These are phyloP conservation scores for Phytophthora brassicae DNA, from an alignment of 352 stramenopile species.

Conservation along the genomic window DNA sequence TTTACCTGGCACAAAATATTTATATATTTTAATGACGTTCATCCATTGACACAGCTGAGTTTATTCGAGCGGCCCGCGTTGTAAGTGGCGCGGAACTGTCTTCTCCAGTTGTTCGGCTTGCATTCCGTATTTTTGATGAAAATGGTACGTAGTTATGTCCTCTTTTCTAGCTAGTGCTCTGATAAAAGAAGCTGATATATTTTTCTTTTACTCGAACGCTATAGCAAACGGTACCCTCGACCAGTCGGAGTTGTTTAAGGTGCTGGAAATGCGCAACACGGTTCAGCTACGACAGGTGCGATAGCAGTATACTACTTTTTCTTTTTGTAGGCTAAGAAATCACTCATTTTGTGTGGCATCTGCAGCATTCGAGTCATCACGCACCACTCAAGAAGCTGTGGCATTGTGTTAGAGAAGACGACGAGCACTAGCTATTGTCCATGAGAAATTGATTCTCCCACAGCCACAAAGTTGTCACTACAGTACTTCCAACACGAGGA, in stretches of 20 bases:
- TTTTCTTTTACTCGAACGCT: too few species aligned
- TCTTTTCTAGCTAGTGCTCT: too few species aligned
- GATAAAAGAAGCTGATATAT: background rate
- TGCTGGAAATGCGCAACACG: constrained; percentile 62
- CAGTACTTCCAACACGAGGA: too few species aligned
- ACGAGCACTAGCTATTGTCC: constrained; percentile 18
- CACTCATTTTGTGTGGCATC: background rate
- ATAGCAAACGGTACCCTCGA: constrained; percentile 69
- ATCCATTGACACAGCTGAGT: too few species aligned
- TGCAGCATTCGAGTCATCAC: background rate
- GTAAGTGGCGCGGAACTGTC: constrained; percentile 71
- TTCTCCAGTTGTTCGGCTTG: constrained; percentile 68
- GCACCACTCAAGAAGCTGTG: constrained; percentile 25
- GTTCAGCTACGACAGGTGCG: constrained; percentile 54
- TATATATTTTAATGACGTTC: too few species aligned
- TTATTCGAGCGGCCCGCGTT: too few species aligned
- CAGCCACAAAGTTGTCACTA: too few species aligned
- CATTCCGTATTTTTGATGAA: constrained; percentile 75
- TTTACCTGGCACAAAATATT: too few species aligned
- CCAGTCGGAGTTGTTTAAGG: constrained; percentile 64
- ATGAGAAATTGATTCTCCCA: too few species aligned
- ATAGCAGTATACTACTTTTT: too few species aligned
- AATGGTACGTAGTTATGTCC: constrained; percentile 37
- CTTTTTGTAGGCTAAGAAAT: background rate
- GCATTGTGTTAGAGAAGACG: constrained; percentile 23